These are phyloP conservation scores for Penstemon davidsonii DNA, from an alignment of 257 asterid species.

Conservation along the genomic window DNA sequence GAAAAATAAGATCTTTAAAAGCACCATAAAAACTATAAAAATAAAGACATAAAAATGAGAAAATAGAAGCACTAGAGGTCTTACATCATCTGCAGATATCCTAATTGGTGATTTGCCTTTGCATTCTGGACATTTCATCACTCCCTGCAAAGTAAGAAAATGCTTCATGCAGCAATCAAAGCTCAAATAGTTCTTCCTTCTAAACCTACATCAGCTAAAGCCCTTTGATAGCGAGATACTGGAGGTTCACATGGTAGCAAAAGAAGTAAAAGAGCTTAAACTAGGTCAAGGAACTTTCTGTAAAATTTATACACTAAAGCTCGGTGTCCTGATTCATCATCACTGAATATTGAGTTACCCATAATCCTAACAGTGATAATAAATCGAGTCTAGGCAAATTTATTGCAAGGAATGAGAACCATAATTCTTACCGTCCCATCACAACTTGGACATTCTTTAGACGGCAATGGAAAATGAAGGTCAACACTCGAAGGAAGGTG, in stretches of 20 bases:
- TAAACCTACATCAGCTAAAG: slow-evolving; percentile 9
- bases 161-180: slow-evolving; percentile 24
- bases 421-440: slow-evolving; percentile 79
- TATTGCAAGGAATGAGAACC: slow-evolving; percentile 15
- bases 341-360: slow-evolving; percentile 1
- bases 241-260: slow-evolving; percentile 9
- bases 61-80: slow-evolving; percentile 34
- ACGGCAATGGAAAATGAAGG: slow-evolving; percentile 72
- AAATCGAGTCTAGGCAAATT: slow-evolving; percentile 21
- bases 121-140: slow-evolving; percentile 97
- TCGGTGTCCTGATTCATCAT: slow-evolving; percentile 23
- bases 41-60: slow-evolving; percentile 19
- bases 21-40: slow-evolving; percentile 18
- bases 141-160: slow-evolving; percentile 70
- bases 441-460: slow-evolving; percentile 85
- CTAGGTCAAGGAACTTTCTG: slow-evolving; percentile 9
- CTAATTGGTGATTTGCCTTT: slow-evolving; percentile 71
- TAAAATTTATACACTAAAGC: slow-evolving; percentile 5
- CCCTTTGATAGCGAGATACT: neutral
- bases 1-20: slow-evolving; percentile 13
- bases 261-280: slow-evolving; percentile 15
- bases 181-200: slow-evolving; percentile 22
- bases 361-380: slow-evolving; percentile 17
- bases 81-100: slow-evolving; percentile 95
- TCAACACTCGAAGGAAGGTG: slow-evolving; percentile 86